A percentile compares a stretch with the other conserved stretches of the same genome.
Evolutionary conservation across 129 eudicot species (phyloP).

Genomic region (Rutidosis leptorrhynchoides): DNA sequence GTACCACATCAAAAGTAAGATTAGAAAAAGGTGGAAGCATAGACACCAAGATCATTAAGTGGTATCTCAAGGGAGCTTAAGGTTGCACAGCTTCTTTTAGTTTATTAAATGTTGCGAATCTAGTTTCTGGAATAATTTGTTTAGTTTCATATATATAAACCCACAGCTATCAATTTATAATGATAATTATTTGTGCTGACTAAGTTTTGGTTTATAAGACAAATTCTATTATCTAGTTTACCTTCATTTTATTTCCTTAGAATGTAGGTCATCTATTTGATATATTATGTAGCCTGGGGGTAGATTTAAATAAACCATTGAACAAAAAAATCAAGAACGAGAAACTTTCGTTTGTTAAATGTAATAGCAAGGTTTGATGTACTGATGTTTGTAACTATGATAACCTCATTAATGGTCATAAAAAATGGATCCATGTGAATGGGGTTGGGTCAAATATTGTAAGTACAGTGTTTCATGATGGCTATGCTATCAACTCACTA

Average conservation of each 20-base stretch:
- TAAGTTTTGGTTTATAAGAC: neutral
- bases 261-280: too few species aligned
- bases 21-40: neutral
- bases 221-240: neutral
- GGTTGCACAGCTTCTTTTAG: neutral
- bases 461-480: neutral
- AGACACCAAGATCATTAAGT: neutral
- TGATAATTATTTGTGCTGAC: neutral
- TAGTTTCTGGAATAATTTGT: neutral
- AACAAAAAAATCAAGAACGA: neutral
- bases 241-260: neutral
- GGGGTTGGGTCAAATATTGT: neutral
- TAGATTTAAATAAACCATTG: neutral
- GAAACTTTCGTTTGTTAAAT: neutral
- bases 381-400: neutral
- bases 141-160: neutral
- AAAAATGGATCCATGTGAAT: neutral
- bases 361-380: neutral
- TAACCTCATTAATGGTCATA: neutral
- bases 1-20: neutral
- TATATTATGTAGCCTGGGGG: too few species aligned
- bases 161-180: neutral
- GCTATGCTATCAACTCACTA: constrained; percentile 48
- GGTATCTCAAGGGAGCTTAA: neutral
- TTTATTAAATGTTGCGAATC: neutral